Conservation (phyloP, 768 basidiomycete species). For the Pisolithus tinctorius region DNA sequence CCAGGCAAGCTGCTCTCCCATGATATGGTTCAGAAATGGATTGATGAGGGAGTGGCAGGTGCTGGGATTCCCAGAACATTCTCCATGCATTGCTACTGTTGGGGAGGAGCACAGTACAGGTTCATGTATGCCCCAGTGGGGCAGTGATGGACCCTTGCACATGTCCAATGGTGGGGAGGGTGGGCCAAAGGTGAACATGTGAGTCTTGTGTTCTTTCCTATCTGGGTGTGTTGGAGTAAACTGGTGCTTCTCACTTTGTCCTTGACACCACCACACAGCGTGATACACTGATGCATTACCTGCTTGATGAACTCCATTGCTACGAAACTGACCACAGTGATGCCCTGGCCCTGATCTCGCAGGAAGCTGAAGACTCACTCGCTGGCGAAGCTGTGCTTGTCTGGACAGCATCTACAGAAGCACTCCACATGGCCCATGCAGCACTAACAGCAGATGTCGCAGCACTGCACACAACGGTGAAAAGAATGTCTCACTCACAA, state of each 20-base stretch:
- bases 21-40: no score
- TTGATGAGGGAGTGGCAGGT: no score
- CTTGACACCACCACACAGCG: neutral
- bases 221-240: slow-evolving; percentile 6
- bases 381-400: neutral
- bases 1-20: no score
- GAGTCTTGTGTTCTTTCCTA: no score
- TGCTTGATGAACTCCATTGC: slow-evolving; percentile 20
- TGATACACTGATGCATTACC: slow-evolving; percentile 13
- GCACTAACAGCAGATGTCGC: neutral
- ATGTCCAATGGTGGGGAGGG: no score
- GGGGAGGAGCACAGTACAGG: no score
- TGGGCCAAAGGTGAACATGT: no score
- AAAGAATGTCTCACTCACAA: neutral
- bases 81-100: no score
- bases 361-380: neutral
- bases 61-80: no score
- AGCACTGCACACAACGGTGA: neutral
- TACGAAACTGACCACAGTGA: slow-evolving; percentile 21
- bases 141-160: no score
- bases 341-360: neutral
- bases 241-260: neutral
- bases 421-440: no score
- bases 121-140: no score
- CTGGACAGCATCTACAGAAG: neutral